Evolutionary conservation across 2,329 filamentous ascomycete species (phyloP), one percentile per base, ranked within the genome.

Genomic region (Colletotrichum sp.): DNA sequence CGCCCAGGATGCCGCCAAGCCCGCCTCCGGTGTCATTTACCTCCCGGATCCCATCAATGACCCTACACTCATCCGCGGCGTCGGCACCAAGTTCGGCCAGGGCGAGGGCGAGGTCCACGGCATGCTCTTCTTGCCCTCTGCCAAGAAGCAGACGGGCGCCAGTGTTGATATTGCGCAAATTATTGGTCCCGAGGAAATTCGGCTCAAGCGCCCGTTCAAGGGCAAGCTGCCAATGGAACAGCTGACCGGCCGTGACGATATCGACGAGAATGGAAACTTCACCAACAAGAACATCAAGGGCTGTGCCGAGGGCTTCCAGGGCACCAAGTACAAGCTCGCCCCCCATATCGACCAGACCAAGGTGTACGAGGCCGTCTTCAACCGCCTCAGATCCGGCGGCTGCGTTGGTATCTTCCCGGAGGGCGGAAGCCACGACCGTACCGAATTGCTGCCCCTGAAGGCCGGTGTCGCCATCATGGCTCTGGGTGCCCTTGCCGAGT

Each of bases 391-490:
- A 79, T 90, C 91, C 52, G 96, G 95, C 63, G 96, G 96, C 21
- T 98, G 96, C 82, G 94, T 99, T 71, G 97, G 96, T 77, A 98
- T 99, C 82, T 99, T 99, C 84, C 96, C 96, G 3, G 96, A 99
- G 86, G 96, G 96, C 79, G 96, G 96, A 81, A 98, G 96, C 83
- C 96, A 99, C 85, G 96, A 99, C 84, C 93, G 96, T 77, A 96
- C 96, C 0, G 95, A 98, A 82, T 89, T 99, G 61, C 89, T 99
- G 57, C 96, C 97, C 26, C 88, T 99, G 77, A 99, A 99, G 90
- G 96, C 97, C 80, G 96, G 96, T 84, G 95, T 99, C 76, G 97
- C 97, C 74, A 97, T 99, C 82, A 99, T 99, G 96, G 97, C 96
- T 15, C 90, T 99, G 43, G 96, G 96, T 52, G 94, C 97, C 1